These are phyloP conservation scores for Boletus barrowsii DNA, from an alignment of 768 basidiomycete genomes.

Conservation along the genomic window DNA sequence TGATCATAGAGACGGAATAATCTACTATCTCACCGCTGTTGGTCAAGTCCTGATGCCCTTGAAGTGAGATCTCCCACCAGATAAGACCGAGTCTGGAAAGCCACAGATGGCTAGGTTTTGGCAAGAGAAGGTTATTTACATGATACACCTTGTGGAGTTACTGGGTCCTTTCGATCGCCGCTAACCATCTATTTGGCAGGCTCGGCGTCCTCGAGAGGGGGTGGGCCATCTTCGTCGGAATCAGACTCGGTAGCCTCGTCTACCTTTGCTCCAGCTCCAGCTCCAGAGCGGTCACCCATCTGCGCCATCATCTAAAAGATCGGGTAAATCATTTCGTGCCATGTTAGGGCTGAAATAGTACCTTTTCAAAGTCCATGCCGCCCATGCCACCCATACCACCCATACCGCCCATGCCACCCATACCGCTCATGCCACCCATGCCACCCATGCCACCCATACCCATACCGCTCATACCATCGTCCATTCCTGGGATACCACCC, in stretches of 20 bases:
- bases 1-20: no score
- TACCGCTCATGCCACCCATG: background rate
- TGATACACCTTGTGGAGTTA: conserved; percentile 4
- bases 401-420: background rate
- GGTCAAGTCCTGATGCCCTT: no score
- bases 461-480: conserved; percentile 15
- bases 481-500: conserved; percentile 41
- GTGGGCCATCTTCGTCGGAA: conserved; percentile 62
- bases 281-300: conserved; percentile 28
- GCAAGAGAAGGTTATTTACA: conserved; percentile 15
- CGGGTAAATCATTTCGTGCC: conserved; percentile 3
- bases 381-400: background rate
- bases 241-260: conserved; percentile 33
- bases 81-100: background rate
- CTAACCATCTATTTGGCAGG: conserved; percentile 14
- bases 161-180: background rate
- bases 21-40: no score
- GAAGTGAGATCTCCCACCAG: no score
- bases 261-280: conserved; percentile 2
- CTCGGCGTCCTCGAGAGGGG: conserved; percentile 74
- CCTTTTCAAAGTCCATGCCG: conserved; percentile 45
- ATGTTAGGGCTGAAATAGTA: conserved; percentile 21
- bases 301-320: conserved; percentile 40
- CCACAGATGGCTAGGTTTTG: conserved; percentile 3
- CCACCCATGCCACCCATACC: background rate